phyloP scores from a whole-genome alignment of 495 filamentous ascomycete species.

The Podospora bellae-mahoneyi region DNA sequence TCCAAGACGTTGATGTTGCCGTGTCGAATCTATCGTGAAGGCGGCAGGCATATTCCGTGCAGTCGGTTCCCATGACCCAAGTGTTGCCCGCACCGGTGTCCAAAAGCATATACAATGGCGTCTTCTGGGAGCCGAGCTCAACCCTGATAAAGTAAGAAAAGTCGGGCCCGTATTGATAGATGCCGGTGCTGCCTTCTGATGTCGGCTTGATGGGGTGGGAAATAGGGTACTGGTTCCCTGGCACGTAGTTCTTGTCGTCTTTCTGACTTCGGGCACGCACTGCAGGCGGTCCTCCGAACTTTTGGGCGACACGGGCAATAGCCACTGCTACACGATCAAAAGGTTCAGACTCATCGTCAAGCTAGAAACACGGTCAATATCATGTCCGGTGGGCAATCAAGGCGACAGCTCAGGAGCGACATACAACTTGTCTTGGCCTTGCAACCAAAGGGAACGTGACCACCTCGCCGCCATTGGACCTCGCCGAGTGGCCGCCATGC shows the following conservation, averaged over 20 bases:
- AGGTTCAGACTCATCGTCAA: slow-evolving; percentile 11
- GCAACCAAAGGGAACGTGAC: slow-evolving; percentile 21
- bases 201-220: slow-evolving; percentile 53
- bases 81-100: slow-evolving; percentile 76
- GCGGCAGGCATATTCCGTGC: slow-evolving; percentile 57
- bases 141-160: slow-evolving; percentile 72
- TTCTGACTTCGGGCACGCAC: slow-evolving; percentile 20
- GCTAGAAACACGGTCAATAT: neutral
- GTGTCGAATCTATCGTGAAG: slow-evolving; percentile 65
- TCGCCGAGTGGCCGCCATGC: slow-evolving; percentile 1
- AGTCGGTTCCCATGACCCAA: slow-evolving; percentile 71
- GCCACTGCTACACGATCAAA: slow-evolving; percentile 20
- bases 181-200: slow-evolving; percentile 54
- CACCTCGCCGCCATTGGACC: slow-evolving; percentile 7
- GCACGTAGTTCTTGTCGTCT: slow-evolving; percentile 20
- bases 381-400: neutral
- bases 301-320: slow-evolving; percentile 23
- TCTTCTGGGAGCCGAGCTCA: slow-evolving; percentile 60
- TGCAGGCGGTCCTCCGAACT: slow-evolving; percentile 18
- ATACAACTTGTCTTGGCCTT: slow-evolving; percentile 18
- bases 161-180: slow-evolving; percentile 74
- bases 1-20: slow-evolving; percentile 55
- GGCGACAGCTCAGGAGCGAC: slow-evolving; percentile 1
- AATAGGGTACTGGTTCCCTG: slow-evolving; percentile 53
- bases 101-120: slow-evolving; percentile 67